Evolutionary conservation across 2,329 filamentous ascomycete species (phyloP), one percentile per base, ranked within the genome.

Genomic region (Trichoderma endophyticum): DNA sequence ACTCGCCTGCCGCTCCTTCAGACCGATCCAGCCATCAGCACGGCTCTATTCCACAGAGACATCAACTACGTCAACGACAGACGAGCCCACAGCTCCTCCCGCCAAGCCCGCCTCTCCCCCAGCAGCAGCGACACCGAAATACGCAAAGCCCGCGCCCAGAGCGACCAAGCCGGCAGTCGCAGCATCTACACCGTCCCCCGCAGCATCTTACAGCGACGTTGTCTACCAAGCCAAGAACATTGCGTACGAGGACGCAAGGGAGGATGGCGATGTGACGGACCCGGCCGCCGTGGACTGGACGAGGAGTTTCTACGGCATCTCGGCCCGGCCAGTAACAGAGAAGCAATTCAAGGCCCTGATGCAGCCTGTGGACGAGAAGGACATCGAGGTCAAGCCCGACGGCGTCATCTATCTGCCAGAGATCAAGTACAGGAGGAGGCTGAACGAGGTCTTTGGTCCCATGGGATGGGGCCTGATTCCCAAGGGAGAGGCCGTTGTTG

Each of bases 311-410:
- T 90, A 95, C 81, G 93, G 93, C 14, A 88, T 97, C 21, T 92
- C 91, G 43, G 86, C 87, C 0, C 84, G 85, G 39, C 87, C 93
- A 0, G 97, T 97, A 81, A 85, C 90, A 4, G 83, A 89, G 60
- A 91, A 94, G 81, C 88, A 91, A 68, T 87, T 89, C 11, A 86
- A 89, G 18, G 86, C 93, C 24, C 86, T 98, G 61, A 87, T 92
- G 74, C 85, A 88, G 71, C 90, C 91, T 2, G 80, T 97, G 14
- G 84, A 89, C 69, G 83, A 88, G 0, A 87, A 91, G 62, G 95
- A 98, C 82, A 91, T 99, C 70, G 96, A 99, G 85, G 92, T 99
- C 80, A 99, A 99, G 85, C 95, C 96, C 36, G 96, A 99, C 83
- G 96, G 96, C 39, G 95, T 99, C 76, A 86, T 98, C 73, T 99